Evolutionary conservation across 2,329 filamentous ascomycete genomes (phyloP).

Genomic region (Colletotrichum musicola): DNA sequence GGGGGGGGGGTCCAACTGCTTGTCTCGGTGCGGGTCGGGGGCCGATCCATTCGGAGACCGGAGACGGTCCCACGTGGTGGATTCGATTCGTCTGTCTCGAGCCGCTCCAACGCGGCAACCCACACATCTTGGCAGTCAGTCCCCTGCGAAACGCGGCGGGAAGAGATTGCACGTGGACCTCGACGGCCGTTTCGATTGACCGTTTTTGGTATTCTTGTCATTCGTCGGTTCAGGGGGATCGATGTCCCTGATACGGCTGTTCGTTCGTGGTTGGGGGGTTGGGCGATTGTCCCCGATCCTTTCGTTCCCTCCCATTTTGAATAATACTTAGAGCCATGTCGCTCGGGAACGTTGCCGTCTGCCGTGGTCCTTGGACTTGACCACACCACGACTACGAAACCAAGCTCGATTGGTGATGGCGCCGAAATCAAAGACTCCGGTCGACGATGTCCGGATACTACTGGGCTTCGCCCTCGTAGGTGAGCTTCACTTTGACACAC

Average conservation of each 20-base stretch:
- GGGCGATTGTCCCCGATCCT: background rate
- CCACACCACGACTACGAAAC: background rate
- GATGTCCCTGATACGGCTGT: too few species aligned
- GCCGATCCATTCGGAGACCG: too few species aligned
- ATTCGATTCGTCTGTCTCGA: slow-evolving; percentile 27
- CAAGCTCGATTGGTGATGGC: slow-evolving; percentile 19
- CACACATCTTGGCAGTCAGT: slow-evolving; percentile 17
- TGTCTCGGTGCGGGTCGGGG: too few species aligned
- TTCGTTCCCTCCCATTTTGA: background rate
- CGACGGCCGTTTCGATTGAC: slow-evolving; percentile 14
- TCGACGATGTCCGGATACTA: slow-evolving; percentile 15
- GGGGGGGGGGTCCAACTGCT: too few species aligned
- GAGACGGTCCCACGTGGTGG: slow-evolving; percentile 30
- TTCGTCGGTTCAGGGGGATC: background rate
- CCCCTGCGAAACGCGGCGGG: too few species aligned
- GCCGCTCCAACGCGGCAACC: slow-evolving; percentile 3
- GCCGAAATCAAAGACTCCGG: slow-evolving; percentile 8
- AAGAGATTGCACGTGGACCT: slow-evolving; percentile 18
- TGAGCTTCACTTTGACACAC: background rate
- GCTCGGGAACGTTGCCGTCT: background rate
- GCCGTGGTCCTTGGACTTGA: background rate
- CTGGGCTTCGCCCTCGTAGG: slow-evolving; percentile 31
- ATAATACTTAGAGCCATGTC: background rate
- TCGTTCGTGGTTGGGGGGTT: too few species aligned
- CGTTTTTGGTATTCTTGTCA: background rate